Conservation (phyloP, 371 early-diverging fungal species). For the Blakeslea trispora region DNA sequence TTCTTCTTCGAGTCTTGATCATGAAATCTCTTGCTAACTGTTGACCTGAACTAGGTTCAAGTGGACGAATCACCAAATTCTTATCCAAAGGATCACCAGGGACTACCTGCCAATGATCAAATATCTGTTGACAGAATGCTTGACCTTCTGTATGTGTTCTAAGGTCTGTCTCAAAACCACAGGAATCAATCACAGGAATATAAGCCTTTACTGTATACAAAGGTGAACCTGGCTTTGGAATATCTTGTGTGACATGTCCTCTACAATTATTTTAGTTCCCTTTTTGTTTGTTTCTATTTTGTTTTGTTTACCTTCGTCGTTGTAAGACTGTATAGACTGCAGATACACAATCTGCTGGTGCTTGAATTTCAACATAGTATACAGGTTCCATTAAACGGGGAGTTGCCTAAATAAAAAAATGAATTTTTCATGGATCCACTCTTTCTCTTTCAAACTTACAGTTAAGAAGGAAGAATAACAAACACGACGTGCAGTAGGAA, state of each 20-base stretch:
- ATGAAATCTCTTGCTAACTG: slow-evolving; percentile 96
- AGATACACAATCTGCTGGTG: slow-evolving; percentile 94
- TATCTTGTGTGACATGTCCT: slow-evolving; percentile 97
- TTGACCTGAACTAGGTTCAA: slow-evolving; percentile 87
- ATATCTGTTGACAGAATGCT: slow-evolving; percentile 94
- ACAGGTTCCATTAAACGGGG: slow-evolving; percentile 98
- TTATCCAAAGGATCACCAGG: slow-evolving; percentile 97
- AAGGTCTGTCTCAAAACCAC: slow-evolving; percentile 96
- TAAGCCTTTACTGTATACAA: slow-evolving; percentile 92
- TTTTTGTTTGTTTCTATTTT: slow-evolving; percentile 7
- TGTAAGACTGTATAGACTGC: slow-evolving; percentile 95
- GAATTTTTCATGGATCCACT: not conserved
- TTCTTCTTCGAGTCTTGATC: slow-evolving; percentile 96
- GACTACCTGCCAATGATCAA: slow-evolving; percentile 97
- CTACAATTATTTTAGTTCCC: slow-evolving; percentile 41
- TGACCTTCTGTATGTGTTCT: slow-evolving; percentile 95
- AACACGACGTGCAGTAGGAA: slow-evolving; percentile 97
- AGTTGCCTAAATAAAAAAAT: slow-evolving; percentile 62
- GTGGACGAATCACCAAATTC: slow-evolving; percentile 79
- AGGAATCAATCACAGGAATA: slow-evolving; percentile 94
- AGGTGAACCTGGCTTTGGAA: slow-evolving; percentile 95
- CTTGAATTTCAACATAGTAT: slow-evolving; percentile 93
- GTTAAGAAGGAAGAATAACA: slow-evolving; percentile 95
- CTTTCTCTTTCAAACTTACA: slow-evolving; percentile 39
- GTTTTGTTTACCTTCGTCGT: slow-evolving; percentile 66